Base-by-base conservation (phyloP, 345 rosid genomes). In the Diplotaxis tenuifolia region DNA sequence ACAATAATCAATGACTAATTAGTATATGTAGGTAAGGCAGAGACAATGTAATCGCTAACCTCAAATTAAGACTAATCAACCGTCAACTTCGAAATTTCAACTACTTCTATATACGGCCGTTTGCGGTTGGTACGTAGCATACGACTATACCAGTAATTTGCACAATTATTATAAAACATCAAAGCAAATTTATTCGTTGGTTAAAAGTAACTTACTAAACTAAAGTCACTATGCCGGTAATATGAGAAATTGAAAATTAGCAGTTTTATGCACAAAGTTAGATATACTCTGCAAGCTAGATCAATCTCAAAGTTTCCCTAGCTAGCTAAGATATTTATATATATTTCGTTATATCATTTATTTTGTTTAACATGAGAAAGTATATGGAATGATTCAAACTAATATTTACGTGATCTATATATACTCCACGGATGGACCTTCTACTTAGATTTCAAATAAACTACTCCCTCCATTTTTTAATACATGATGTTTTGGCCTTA, bases 1-100 rank as follows among this genome's bases (percentile, higher is more conserved):
- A 58, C 36, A 28, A 25, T 16, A 18, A 25, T 14, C 7, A 47
- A 15, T 6, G 38, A 32, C 5, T 20, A 12, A 25, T 6, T 16
- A 65, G 8, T 6, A 4, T 32, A 18, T 34, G 55, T 15, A 67
- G 60, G 32, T 23, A 31, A 57, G 59, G 22, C 40, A 65, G 65
- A 31, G 54, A 67, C 65, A 45, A 45, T 6, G 73, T 67, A 25
- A 75, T 75, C 62, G 62, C 32, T 50, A 74, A 60, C 68, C 63
- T 49, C 19, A 36, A 67, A n/a, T n/a, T n/a, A n/a, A 60, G 73
- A 60, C 47, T 34, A 68, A 59, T 61, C 60, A 75, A 50, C 62
- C 47, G 47, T 67, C 14, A 49, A 60, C 63, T 75, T 50, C 55
- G 42, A 60, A 23, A n/a, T n/a, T n/a, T n/a, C n/a, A n/a, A n/a